These are phyloP conservation scores for Fusarium sarcochroum DNA, from an alignment of 2,329 filamentous ascomycete genomes.

Conservation along the genomic window DNA sequence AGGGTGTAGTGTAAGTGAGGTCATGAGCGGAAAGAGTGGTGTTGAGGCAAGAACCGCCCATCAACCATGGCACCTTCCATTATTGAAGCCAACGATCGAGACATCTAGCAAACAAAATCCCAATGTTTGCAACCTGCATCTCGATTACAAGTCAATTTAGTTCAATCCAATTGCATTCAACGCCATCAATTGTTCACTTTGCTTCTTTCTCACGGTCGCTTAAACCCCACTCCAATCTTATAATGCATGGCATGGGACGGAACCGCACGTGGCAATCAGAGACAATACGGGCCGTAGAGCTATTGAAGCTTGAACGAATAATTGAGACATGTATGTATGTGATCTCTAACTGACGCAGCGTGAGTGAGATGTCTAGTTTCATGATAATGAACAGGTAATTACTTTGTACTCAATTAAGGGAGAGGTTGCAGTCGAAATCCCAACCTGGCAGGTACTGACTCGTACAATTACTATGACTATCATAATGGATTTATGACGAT, in stretches of 20 bases:
- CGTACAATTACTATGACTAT: background rate
- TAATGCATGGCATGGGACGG: constrained; percentile 30
- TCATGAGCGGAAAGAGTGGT: background rate
- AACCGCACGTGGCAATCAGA: constrained; percentile 42
- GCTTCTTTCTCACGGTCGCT: constrained; percentile 17
- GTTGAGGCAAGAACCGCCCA: constrained; percentile 1
- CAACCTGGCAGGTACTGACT: constrained; percentile 6
- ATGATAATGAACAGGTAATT: background rate
- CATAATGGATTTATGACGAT: background rate
- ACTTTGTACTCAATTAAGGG: background rate
- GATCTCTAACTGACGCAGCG: background rate
- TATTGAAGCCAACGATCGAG: background rate
- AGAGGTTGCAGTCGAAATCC: background rate
- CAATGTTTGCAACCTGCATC: constrained; percentile 6
- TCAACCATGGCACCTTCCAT: background rate
- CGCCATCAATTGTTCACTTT: constrained; percentile 13
- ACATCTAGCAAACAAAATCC: constrained; percentile 3
- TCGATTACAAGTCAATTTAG: background rate
- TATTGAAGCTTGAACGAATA: constrained; percentile 10
- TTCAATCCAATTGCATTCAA: background rate
- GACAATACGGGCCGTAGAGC: constrained; percentile 26
- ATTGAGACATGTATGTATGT: constrained; percentile 16
- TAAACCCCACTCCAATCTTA: constrained; percentile 25
- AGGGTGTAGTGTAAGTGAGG: constrained; percentile 17
- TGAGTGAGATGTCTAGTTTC: background rate